These are phyloP conservation scores for Fusarium paranaense DNA, from an alignment of 2,329 filamentous ascomycete species.

Conservation along the genomic window DNA sequence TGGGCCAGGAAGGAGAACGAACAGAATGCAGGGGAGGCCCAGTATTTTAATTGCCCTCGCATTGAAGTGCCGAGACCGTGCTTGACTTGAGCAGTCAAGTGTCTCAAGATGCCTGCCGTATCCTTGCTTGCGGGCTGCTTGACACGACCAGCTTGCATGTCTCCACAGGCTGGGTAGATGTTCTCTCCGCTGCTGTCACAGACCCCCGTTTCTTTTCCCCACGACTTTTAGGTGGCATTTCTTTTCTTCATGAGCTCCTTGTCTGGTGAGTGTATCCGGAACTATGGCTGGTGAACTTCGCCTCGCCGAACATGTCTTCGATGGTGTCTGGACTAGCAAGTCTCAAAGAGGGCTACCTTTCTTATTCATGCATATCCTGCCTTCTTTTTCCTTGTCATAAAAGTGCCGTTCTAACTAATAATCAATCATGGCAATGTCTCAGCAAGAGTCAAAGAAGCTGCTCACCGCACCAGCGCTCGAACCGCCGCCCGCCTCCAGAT, in stretches of 20 bases:
- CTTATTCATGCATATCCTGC: neutral
- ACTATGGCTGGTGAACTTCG: neutral
- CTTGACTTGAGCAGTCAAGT: neutral
- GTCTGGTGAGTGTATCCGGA: neutral
- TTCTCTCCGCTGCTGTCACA: too few relatives aligned
- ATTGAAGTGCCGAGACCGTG: neutral
- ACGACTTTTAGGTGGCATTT: neutral
- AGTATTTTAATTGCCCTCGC: neutral
- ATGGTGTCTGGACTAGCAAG: neutral
- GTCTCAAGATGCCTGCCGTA: neutral
- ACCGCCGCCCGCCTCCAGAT: slow-evolving; percentile 10
- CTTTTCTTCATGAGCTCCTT: neutral
- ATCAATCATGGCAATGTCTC: neutral
- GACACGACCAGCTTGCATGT: too few relatives aligned
- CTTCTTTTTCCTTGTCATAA: neutral
- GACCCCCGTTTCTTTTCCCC: neutral
- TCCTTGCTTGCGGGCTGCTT: neutral
- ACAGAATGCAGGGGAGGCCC: neutral
- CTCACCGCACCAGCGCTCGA: slow-evolving; percentile 11
- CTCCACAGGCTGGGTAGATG: too few relatives aligned
- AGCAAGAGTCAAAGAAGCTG: slow-evolving; percentile 5
- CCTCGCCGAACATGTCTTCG: neutral
- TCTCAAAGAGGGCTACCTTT: neutral
- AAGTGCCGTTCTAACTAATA: neutral
- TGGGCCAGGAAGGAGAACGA: neutral